phyloP scores from a whole-genome alignment of 2,329 filamentous ascomycete species.

The Eurotiales sp. region DNA sequence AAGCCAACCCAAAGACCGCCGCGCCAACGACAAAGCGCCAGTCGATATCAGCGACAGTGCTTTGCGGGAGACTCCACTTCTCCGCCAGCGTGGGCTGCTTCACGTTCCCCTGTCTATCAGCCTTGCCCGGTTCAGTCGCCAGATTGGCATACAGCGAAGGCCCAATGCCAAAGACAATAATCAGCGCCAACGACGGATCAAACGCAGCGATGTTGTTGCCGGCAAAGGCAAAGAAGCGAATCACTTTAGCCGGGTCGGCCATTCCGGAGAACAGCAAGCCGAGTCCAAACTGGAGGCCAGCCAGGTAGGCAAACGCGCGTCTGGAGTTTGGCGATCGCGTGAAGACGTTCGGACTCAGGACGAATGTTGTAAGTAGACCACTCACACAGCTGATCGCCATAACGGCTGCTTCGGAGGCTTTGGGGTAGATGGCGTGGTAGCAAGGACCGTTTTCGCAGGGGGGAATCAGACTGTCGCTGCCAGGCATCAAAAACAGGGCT shows the following conservation, averaged over 20 bases:
- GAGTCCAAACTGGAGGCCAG: conserved; percentile 50
- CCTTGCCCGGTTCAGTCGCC: conserved; percentile 26
- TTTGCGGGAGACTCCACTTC: conserved; percentile 42
- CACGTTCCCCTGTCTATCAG: conserved; percentile 21
- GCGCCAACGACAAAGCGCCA: conserved; percentile 47
- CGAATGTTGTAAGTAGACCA: conserved; percentile 28
- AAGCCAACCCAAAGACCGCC: conserved; percentile 48
- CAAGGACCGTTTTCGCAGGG: conserved; percentile 41
- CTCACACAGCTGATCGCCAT: conserved; percentile 30
- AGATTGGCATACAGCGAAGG: conserved; percentile 42
- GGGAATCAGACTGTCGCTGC: conserved; percentile 35
- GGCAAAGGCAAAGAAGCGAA: conserved; percentile 46
- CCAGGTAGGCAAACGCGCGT: conserved; percentile 40
- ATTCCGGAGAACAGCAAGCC: conserved; percentile 52
- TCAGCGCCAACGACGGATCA: conserved; percentile 49
- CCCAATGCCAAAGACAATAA: conserved; percentile 49
- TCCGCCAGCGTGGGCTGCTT: conserved; percentile 37
- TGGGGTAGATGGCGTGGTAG: conserved; percentile 46
- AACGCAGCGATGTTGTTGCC: conserved; percentile 43
- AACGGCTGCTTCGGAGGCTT: conserved; percentile 30
- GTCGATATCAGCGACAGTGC: conserved; percentile 46
- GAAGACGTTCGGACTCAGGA: conserved; percentile 31
- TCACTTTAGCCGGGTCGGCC: conserved; percentile 49
- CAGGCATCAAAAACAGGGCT: too few species aligned
- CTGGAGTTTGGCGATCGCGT: conserved; percentile 29